These are phyloP conservation scores for Microstroma glucosiphilum DNA, from an alignment of 1,284 basidiomycete species.

Conservation along the genomic window DNA sequence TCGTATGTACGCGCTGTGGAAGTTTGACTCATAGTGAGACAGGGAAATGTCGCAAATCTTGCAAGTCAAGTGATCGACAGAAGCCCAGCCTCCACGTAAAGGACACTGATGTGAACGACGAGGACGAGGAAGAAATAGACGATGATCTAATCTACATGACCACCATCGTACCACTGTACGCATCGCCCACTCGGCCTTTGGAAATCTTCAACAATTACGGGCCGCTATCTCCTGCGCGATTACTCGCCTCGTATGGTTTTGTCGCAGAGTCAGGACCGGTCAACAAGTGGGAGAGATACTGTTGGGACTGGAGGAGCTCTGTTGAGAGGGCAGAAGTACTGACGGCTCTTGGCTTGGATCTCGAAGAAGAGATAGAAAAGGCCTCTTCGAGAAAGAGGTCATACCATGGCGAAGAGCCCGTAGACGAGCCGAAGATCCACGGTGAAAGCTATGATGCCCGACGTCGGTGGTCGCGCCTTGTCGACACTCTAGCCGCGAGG, in stretches of 20 bases:
- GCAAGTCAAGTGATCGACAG: neutral
- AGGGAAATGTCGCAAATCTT: neutral
- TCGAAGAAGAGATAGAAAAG: neutral
- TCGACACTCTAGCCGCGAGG: too few relatives aligned
- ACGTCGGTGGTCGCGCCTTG: neutral
- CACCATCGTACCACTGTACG: conserved; percentile 9
- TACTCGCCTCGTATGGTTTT: conserved; percentile 43
- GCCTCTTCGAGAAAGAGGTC: neutral
- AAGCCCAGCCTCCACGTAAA: neutral
- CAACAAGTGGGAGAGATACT: conserved; percentile 27
- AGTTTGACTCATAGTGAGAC: neutral
- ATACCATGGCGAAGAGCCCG: neutral
- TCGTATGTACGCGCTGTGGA: conserved; percentile 40
- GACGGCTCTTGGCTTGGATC: conserved; percentile 4
- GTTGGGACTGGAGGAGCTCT: conserved; percentile 23
- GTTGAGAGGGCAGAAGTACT: conserved; percentile 18
- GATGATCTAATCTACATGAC: conserved; percentile 37
- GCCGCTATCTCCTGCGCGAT: conserved; percentile 29
- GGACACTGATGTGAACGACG: neutral
- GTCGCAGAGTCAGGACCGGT: conserved; percentile 34
- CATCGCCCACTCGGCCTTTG: conserved; percentile 4
- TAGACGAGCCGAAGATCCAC: neutral
- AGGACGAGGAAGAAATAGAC: neutral
- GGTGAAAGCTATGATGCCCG: neutral
- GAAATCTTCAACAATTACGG: conserved; percentile 45